Conservation (phyloP, 192 early-diverging fungal species). For the Gaertneriomyces semiglobifer region DNA sequence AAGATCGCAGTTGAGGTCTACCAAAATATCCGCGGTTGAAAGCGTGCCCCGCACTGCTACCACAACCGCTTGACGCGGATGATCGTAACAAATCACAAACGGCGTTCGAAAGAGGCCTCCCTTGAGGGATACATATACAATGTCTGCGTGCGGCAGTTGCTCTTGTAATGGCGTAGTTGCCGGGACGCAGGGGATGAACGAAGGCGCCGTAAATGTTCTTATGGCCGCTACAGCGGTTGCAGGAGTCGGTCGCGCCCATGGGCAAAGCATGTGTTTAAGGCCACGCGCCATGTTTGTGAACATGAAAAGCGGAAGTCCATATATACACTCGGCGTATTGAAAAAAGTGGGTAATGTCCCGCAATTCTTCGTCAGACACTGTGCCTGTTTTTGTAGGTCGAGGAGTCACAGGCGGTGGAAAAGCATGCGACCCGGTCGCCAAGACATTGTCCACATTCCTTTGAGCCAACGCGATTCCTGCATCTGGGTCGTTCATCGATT, state of each 20-base stretch:
- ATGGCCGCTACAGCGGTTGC: conserved; percentile 21
- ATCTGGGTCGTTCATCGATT: no score
- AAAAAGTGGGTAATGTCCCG: conserved; percentile 31
- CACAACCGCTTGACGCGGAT: conserved; percentile 36
- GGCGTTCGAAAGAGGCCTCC: conserved; percentile 48
- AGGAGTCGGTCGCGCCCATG: conserved; percentile 23
- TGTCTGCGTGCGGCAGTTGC: conserved; percentile 33
- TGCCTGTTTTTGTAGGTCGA: background rate
- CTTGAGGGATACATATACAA: conserved; percentile 35
- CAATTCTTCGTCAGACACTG: conserved; percentile 19
- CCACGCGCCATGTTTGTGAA: conserved; percentile 36
- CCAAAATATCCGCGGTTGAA: conserved; percentile 47
- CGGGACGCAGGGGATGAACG: conserved; percentile 24
- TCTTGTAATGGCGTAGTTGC: conserved; percentile 21
- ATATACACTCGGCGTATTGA: conserved; percentile 47
- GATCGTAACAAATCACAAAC: conserved; percentile 45
- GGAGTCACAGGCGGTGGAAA: background rate
- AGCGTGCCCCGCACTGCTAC: conserved; percentile 51
- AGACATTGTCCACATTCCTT: background rate
- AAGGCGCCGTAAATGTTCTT: conserved; percentile 13
- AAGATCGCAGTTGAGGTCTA: conserved; percentile 46
- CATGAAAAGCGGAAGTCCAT: conserved; percentile 48
- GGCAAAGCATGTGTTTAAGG: conserved; percentile 31
- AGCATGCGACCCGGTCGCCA: background rate
- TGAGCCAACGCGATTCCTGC: background rate